A percentile compares a stretch with the other conserved stretches of the same genome.
Evolutionary conservation across 768 basidiomycete species (phyloP).

Genomic region (Russula virescens): DNA sequence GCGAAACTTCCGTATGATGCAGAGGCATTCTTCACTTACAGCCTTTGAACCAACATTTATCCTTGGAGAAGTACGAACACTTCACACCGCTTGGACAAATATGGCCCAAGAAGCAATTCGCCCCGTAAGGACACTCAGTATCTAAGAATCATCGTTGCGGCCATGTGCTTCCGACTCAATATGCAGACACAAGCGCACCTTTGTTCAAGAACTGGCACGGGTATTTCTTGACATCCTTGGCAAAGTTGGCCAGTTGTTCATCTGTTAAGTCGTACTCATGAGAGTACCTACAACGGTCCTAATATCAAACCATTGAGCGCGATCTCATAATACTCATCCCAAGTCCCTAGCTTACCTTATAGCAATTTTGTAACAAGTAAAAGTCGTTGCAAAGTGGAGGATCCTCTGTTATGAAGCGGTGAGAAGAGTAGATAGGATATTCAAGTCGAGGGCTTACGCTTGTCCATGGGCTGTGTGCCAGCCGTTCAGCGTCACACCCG

Average conservation of each 20-base stretch:
- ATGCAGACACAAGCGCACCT: conserved; percentile 36
- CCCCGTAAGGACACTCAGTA: conserved; percentile 67
- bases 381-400: conserved; percentile 84
- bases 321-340: not conserved
- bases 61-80: conserved; percentile 60
- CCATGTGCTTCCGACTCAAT: not conserved
- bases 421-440: conserved; percentile 10
- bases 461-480: conserved; percentile 18
- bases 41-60: conserved; percentile 87
- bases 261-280: conserved; percentile 70
- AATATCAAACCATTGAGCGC: not conserved
- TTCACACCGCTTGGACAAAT: conserved; percentile 63
- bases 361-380: conserved; percentile 72
- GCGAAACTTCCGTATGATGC: not conserved
- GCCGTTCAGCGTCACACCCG: not conserved
- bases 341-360: conserved; percentile 39
- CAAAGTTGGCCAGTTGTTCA: conserved; percentile 63
- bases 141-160: conserved; percentile 35
- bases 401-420: conserved; percentile 44
- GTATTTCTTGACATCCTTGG: conserved; percentile 75
- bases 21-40: conserved; percentile 32
- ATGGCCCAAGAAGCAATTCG: conserved; percentile 79
- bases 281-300: conserved; percentile 69
- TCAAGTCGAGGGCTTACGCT: conserved; percentile 7
- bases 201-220: conserved; percentile 83